phyloP scores from a whole-genome alignment of 805 yeast genomes.

The Wickerhamiella azymoides region DNA sequence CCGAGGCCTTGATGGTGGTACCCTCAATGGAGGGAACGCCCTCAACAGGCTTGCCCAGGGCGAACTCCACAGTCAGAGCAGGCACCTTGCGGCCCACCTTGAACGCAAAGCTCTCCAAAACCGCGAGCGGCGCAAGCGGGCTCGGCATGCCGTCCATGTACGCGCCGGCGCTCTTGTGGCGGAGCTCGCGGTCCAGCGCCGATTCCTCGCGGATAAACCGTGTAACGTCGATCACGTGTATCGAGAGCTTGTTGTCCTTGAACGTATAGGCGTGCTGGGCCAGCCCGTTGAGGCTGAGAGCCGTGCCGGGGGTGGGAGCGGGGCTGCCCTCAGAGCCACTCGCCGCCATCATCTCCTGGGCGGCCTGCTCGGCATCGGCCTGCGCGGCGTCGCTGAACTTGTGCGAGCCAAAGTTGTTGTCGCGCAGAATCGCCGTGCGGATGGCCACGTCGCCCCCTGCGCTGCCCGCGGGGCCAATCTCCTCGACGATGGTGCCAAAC shows the following conservation, averaged over 20 bases:
- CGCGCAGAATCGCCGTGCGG: constrained; percentile 77
- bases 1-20: constrained; percentile 62
- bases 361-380: constrained; percentile 29
- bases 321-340: no score
- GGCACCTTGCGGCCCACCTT: constrained; percentile 45
- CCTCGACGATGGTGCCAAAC: constrained; percentile 82
- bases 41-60: constrained; percentile 59
- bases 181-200: constrained; percentile 71
- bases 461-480: constrained; percentile 69
- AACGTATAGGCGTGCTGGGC: constrained; percentile 76
- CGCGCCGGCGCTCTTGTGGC: constrained; percentile 81
- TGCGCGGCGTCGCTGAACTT: constrained; percentile 30
- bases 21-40: no score
- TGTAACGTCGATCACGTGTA: constrained; percentile 73
- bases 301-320: constrained; percentile 25
- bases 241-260: constrained; percentile 54
- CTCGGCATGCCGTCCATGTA: constrained; percentile 59
- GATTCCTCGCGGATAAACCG: constrained; percentile 61
- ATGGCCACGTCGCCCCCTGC: constrained; percentile 59
- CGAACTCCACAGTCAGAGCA: constrained; percentile 66
- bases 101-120: constrained; percentile 30
- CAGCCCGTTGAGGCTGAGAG: constrained; percentile 42
- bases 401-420: constrained; percentile 31
- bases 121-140: constrained; percentile 38
- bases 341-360: constrained; percentile 10